phyloP scores from a whole-genome alignment of 352 stramenopile genomes.

The Saprolegnia diclina region DNA sequence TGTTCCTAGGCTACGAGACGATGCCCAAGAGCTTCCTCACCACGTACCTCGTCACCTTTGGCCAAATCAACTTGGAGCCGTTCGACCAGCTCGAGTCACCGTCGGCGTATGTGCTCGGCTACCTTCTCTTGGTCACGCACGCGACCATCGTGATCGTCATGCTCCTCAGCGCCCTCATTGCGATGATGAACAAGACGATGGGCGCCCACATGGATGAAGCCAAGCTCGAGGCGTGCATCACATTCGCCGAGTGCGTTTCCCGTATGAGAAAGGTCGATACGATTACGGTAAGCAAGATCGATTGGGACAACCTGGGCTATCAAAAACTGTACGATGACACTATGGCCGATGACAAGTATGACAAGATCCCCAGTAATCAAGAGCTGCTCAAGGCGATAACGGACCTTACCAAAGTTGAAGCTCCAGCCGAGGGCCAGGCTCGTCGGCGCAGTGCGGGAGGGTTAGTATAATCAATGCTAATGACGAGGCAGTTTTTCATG shows the following conservation, averaged over 20 bases:
- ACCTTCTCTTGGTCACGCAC: background rate
- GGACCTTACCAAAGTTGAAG: too few species aligned
- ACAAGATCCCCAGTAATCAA: too few species aligned
- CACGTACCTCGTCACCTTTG: slow-evolving; percentile 7
- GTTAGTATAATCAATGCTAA: too few species aligned
- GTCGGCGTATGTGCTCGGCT: background rate
- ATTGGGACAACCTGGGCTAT: too few species aligned
- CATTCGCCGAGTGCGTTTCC: slow-evolving; percentile 1
- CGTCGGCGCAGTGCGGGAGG: too few species aligned
- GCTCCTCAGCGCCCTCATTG: slow-evolving; percentile 5
- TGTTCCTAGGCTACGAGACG: background rate
- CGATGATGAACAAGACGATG: slow-evolving; percentile 22
- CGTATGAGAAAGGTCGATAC: background rate
- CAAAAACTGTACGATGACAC: too few species aligned
- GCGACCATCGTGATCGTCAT: slow-evolving; percentile 6
- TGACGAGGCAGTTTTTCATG: too few species aligned
- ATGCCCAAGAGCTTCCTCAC: background rate
- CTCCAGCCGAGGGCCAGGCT: too few species aligned
- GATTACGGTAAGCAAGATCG: too few species aligned
- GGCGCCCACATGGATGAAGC: background rate
- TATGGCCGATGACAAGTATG: too few species aligned
- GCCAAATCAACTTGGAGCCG: background rate
- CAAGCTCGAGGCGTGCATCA: background rate
- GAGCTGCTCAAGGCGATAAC: too few species aligned
- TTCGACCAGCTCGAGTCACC: background rate